phyloP scores from a whole-genome alignment of 2,329 filamentous ascomycete genomes.

The Claviceps sp. region DNA sequence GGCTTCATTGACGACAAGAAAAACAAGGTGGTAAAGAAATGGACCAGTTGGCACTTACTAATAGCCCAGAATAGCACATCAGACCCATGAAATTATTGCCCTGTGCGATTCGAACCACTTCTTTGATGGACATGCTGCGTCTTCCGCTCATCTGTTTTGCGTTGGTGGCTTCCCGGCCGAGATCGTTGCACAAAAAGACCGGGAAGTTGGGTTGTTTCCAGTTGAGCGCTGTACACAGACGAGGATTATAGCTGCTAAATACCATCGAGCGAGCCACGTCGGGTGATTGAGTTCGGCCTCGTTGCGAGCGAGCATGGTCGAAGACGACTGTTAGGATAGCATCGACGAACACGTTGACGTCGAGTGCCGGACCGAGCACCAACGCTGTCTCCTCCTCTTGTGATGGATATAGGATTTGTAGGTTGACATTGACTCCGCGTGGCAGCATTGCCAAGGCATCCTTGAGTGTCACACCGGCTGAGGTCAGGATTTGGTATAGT shows the following conservation, averaged over 20 bases:
- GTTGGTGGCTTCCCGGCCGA: conserved; percentile 48
- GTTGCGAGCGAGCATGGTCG: conserved; percentile 64
- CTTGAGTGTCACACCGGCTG: conserved; percentile 64
- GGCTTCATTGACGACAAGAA: too few relatives aligned
- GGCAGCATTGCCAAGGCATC: conserved; percentile 68
- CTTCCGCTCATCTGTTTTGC: conserved; percentile 46
- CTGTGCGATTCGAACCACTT: conserved; percentile 82
- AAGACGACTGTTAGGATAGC: conserved; percentile 76
- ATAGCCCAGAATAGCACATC: conserved; percentile 72
- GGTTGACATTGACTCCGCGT: conserved; percentile 69
- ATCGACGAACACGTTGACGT: conserved; percentile 81
- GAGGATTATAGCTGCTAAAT: conserved; percentile 85
- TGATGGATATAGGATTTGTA: conserved; percentile 84
- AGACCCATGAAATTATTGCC: conserved; percentile 98
- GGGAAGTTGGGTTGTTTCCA: conserved; percentile 99
- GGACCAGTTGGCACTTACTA: conserved; percentile 44
- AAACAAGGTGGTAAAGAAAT: background rate
- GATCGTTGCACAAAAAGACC: conserved; percentile 86
- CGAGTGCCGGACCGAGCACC: conserved; percentile 59
- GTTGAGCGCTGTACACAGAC: conserved; percentile 85
- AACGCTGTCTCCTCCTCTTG: conserved; percentile 56
- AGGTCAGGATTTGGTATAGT: conserved; percentile 59
- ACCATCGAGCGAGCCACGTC: conserved; percentile 75
- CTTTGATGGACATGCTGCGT: conserved; percentile 77
- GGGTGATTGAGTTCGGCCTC: conserved; percentile 48